phyloP scores from a whole-genome alignment of 768 basidiomycete species.

The Tricholoma terreum region DNA sequence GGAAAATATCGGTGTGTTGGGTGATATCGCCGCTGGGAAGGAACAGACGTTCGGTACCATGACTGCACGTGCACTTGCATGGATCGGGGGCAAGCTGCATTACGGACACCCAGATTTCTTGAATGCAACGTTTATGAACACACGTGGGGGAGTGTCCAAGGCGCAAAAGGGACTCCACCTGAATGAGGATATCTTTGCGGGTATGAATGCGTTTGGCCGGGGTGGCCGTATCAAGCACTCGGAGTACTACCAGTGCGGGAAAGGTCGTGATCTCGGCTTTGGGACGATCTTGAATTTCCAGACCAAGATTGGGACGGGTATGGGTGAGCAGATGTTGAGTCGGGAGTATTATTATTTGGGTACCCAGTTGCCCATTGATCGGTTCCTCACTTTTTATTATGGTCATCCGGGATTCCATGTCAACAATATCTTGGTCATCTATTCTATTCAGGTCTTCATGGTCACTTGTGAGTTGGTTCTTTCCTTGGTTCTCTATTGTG shows the following conservation, averaged over 20 bases:
- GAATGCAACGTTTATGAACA: constrained; percentile 97
- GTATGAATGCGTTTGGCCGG: constrained; percentile 98
- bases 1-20: constrained; percentile 98
- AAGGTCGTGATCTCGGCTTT: constrained; percentile 98
- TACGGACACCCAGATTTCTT: constrained; percentile 99
- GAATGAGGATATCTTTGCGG: constrained; percentile 99
- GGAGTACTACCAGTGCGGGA: constrained; percentile 99
- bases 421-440: constrained; percentile 99
- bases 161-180: constrained; percentile 98
- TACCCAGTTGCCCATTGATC: constrained; percentile 95
- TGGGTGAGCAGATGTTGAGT: constrained; percentile 99
- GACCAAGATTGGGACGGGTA: constrained; percentile 99
- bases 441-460: constrained; percentile 98
- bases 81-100: constrained; percentile 98
- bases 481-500: neutral
- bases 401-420: constrained; percentile 99
- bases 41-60: constrained; percentile 99
- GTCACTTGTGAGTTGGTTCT: constrained; percentile 65
- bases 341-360: constrained; percentile 99
- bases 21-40: constrained; percentile 98
- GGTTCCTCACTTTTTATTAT: constrained; percentile 99
- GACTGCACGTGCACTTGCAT: constrained; percentile 90
- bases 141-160: constrained; percentile 97
- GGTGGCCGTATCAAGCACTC: constrained; percentile 99
- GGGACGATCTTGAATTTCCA: constrained; percentile 99